Base-by-base conservation (phyloP, 2,329 filamentous ascomycete species). In the Fusarium phyllophilum region DNA sequence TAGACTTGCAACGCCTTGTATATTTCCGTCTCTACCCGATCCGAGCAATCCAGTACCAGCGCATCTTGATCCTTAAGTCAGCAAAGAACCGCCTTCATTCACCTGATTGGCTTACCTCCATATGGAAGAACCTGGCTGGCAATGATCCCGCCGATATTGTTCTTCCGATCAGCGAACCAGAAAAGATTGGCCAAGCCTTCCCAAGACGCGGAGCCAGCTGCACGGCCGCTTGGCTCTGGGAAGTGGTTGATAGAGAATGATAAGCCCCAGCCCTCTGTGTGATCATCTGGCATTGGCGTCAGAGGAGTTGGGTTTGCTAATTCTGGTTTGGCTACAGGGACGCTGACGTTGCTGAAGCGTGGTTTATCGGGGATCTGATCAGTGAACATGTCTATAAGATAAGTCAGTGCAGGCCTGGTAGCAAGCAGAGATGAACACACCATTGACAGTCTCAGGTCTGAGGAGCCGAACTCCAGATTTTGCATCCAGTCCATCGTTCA, bases 101-200 rank as follows among this genome's bases (percentile, higher is more conserved):
- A 12, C 0, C 17, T 12, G 0, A 3, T 5, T 12, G 24, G 22
- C 33, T 17, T 17, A 29, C 51, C 24, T 0, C 24, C 51, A 5
- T 54, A 38, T 7, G 34, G 51, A 22, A 54, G 51, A n/a, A 54
- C 38, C 6, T 54, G 51, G 3, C 24, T 54, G 2, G 34, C 34
- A 36, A 54, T 29, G 4, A 54, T 38, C 2, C 24, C 51, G 10
- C 51, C n/a, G 7, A 38, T 22, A 5, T 38, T 54, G 8, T 29
- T 38, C 24, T 54, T 38, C 3, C 24, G 34, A 54, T 54, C 34
- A 54, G 24, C 34, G 24, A 54, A 29, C 51, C 34, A 54, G 33
- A 54, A 54, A 3, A 54, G 51, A 54, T 54, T 54, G 1, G 51
- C 24, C 3, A 38, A 1, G 4, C 51, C 51, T 15, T 54, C 51